Percentiles rank a stretch among this genome's conserved stretches.
Conservation (phyloP, 2,329 filamentous ascomycete genomes). For the Hypoxylon sp. region DNA sequence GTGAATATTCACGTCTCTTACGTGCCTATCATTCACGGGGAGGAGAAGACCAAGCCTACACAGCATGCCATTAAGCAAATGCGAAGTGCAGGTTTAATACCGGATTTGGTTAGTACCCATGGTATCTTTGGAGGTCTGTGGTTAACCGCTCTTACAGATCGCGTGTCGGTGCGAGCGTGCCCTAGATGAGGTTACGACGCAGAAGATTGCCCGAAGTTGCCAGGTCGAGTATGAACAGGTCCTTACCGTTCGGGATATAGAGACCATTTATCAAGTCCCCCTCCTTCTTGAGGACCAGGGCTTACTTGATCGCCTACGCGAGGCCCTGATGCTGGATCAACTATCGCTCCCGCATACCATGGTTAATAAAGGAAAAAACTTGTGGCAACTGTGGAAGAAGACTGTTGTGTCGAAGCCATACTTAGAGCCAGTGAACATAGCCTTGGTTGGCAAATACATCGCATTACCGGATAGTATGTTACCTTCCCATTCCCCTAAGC, state of each 20-base stretch:
- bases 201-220: slow-evolving; percentile 91
- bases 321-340: slow-evolving; percentile 75
- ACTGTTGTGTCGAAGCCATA: slow-evolving; percentile 78
- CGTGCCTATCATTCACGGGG: slow-evolving; percentile 77
- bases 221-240: slow-evolving; percentile 90
- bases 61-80: slow-evolving; percentile 90
- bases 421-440: slow-evolving; percentile 81
- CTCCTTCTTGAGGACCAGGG: slow-evolving; percentile 89
- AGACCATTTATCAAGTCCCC: slow-evolving; percentile 94
- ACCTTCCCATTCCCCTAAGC: slow-evolving; percentile 50
- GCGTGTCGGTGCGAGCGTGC: slow-evolving; percentile 90
- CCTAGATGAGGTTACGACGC: slow-evolving; percentile 79
- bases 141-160: slow-evolving; percentile 69
- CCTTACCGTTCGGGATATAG: slow-evolving; percentile 89
- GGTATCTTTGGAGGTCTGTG: slow-evolving; percentile 20
- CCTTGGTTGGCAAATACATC: slow-evolving; percentile 93
- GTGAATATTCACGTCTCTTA: slow-evolving; percentile 91
- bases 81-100: slow-evolving; percentile 82
- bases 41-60: slow-evolving; percentile 98
- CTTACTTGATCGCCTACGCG: slow-evolving; percentile 76
- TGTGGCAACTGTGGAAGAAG: slow-evolving; percentile 84
- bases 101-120: slow-evolving; percentile 71
- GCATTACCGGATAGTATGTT: slow-evolving; percentile 89
- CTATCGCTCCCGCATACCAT: slow-evolving; percentile 68
- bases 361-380: slow-evolving; percentile 73